phyloP scores from a whole-genome alignment of 2,329 filamentous ascomycete species.

The Trichoderma guizhouense region DNA sequence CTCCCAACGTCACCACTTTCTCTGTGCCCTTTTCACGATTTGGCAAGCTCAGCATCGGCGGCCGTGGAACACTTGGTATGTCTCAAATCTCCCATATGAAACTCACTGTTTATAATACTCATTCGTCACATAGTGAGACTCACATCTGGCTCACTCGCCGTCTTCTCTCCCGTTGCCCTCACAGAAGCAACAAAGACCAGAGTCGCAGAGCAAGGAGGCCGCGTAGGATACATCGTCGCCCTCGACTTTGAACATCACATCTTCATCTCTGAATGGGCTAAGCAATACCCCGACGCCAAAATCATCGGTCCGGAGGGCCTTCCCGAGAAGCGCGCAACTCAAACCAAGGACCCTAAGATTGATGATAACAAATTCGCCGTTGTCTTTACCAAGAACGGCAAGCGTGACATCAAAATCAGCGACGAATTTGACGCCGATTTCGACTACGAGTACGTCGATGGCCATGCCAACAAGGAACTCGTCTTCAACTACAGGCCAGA shows the following conservation, averaged over 20 bases:
- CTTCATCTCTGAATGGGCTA: constrained; percentile 81
- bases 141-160: constrained; percentile 70
- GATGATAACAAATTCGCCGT: constrained; percentile 58
- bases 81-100: background rate
- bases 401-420: constrained; percentile 53
- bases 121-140: constrained; percentile 61
- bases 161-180: constrained; percentile 88
- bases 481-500: constrained; percentile 82
- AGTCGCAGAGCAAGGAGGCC: constrained; percentile 61
- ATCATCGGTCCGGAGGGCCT: constrained; percentile 82
- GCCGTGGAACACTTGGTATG: constrained; percentile 78
- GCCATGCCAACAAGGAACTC: constrained; percentile 79
- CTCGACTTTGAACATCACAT: constrained; percentile 94
- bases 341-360: constrained; percentile 38
- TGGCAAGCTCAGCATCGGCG: constrained; percentile 77
- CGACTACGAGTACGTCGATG: constrained; percentile 76
- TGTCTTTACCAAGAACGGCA: constrained; percentile 61
- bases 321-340: constrained; percentile 70
- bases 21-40: constrained; percentile 83
- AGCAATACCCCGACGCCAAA: constrained; percentile 72
- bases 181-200: constrained; percentile 69
- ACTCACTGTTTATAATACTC: background rate
- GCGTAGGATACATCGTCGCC: constrained; percentile 80
- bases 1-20: constrained; percentile 72
- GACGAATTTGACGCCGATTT: constrained; percentile 85